Conservation (phyloP, 2,329 filamentous ascomycete species). For the Aureobasidium pullulans region DNA sequence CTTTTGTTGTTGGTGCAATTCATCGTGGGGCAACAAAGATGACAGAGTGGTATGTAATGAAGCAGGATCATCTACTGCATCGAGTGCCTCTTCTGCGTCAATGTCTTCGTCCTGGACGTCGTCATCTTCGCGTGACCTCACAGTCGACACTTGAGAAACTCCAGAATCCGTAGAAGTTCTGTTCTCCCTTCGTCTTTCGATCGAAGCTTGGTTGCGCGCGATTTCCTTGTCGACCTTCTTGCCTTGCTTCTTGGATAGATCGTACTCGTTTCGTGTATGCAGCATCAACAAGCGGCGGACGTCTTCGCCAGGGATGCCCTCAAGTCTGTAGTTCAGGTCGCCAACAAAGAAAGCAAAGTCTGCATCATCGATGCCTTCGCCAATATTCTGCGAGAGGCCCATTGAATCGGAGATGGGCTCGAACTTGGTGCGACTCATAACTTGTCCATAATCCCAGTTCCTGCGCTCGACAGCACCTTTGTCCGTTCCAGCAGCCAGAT, state of each 20-base stretch:
- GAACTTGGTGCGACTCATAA: conserved; percentile 69
- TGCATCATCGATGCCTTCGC: conserved; percentile 74
- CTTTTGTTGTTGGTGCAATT: conserved; percentile 67
- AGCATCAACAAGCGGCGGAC: conserved; percentile 77
- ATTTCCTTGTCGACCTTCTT: conserved; percentile 31
- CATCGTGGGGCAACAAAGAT: conserved; percentile 83
- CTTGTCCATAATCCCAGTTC: conserved; percentile 83
- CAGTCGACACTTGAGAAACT: not conserved
- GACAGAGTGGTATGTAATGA: conserved; percentile 83
- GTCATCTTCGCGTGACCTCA: not conserved
- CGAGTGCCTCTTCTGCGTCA: conserved; percentile 5
- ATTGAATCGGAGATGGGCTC: conserved; percentile 61
- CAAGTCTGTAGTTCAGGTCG: conserved; percentile 88
- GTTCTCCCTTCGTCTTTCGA: not conserved
- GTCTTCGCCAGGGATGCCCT: conserved; percentile 81
- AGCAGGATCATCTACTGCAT: conserved; percentile 53
- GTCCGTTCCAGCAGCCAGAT: conserved; percentile 81
- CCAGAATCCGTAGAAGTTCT: conserved; percentile 10
- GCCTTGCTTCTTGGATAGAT: conserved; percentile 35
- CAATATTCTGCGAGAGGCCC: conserved; percentile 48
- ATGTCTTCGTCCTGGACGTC: not conserved
- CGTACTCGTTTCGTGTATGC: conserved; percentile 74
- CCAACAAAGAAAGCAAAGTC: conserved; percentile 96
- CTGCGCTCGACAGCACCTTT: conserved; percentile 69
- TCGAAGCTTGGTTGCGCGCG: conserved; percentile 5